Evolutionary conservation across 2,329 filamentous ascomycete species (phyloP).

Genomic region (Tolypocladium amazonense): DNA sequence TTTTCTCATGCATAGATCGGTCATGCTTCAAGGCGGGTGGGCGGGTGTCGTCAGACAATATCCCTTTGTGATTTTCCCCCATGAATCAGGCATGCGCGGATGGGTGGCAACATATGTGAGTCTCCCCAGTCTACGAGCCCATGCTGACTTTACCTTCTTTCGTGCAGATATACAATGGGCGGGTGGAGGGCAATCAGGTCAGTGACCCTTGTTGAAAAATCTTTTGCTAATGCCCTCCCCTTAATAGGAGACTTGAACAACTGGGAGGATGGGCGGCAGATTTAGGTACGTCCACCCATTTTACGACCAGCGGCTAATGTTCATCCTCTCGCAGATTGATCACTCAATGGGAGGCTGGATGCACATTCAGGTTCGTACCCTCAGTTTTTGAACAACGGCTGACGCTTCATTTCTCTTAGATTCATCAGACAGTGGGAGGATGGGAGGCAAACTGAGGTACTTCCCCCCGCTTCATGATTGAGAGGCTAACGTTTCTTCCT

Average conservation of each 20-base stretch:
- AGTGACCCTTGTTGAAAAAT: neutral
- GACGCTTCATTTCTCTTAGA: neutral
- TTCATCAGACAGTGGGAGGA: neutral
- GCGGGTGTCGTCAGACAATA: neutral
- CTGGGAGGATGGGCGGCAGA: neutral
- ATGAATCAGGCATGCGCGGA: neutral
- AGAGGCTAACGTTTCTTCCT: neutral
- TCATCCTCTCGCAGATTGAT: too few species aligned
- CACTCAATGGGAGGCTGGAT: neutral
- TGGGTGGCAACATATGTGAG: neutral
- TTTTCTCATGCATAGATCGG: neutral
- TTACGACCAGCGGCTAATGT: neutral
- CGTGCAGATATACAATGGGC: neutral
- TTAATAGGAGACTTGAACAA: neutral
- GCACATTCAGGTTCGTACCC: neutral
- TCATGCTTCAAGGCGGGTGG: neutral
- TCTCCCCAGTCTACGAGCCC: neutral
- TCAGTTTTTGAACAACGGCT: neutral
- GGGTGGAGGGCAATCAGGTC: neutral
- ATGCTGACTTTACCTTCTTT: neutral
- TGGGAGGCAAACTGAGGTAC: neutral
- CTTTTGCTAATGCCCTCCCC: neutral
- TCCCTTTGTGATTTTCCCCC: too few species aligned
- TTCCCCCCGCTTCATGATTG: too few species aligned
- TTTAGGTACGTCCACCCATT: neutral